Conservation (phyloP, 148 eudicot genomes). For the Dysphania ambrosioides region DNA sequence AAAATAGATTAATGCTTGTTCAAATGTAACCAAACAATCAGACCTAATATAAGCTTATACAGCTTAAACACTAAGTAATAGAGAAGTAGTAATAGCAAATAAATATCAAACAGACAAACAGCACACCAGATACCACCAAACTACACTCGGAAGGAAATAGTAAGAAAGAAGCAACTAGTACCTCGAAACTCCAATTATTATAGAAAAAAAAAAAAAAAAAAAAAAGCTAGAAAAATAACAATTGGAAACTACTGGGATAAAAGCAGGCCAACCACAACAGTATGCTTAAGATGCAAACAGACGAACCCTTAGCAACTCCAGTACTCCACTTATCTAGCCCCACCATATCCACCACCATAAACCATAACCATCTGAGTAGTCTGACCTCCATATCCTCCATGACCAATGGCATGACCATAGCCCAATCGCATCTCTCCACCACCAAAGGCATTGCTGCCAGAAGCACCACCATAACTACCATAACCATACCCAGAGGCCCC, state of each 20-base stretch:
- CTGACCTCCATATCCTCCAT: constrained; percentile 63
- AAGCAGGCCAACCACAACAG: constrained; percentile 79
- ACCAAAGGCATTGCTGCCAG: constrained; percentile 47
- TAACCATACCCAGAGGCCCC: constrained; percentile 74
- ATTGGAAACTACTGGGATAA: constrained; percentile 52
- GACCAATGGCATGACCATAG: constrained; percentile 73
- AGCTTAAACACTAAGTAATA: constrained; percentile 36
- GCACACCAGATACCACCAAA: constrained; percentile 55
- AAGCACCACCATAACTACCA: constrained; percentile 53
- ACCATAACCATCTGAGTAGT: constrained; percentile 47
- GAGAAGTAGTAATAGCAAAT: constrained; percentile 38
- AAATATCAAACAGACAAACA: constrained; percentile 46
- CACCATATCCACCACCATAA: constrained; percentile 68
- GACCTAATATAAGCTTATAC: constrained; percentile 31
- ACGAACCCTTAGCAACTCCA: constrained; percentile 17
- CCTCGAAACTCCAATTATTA: no score
- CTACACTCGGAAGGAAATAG: constrained; percentile 38
- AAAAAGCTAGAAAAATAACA: constrained; percentile 36
- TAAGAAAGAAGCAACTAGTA: constrained; percentile 37
- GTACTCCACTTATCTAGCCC: constrained; percentile 65
- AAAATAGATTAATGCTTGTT: constrained; percentile 9
- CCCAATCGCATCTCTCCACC: constrained; percentile 54
- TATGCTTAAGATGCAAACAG: constrained; percentile 26
- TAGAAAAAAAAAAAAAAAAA: no score
- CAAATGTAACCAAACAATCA: constrained; percentile 17